phyloP scores from a whole-genome alignment of 257 asterid genomes.

The Primulina tabacum region DNA sequence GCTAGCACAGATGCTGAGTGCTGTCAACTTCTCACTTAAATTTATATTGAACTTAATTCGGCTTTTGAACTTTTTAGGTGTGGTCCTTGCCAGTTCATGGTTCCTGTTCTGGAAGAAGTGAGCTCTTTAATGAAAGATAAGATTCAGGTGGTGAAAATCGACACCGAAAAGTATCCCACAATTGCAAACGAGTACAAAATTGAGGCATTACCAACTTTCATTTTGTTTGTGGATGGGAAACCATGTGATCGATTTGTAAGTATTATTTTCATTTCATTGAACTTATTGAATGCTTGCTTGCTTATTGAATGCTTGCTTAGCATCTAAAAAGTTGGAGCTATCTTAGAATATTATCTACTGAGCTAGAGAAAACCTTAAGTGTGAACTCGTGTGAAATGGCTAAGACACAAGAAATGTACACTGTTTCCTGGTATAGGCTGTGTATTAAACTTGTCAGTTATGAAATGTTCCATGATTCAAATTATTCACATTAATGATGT shows the following conservation, averaged over 20 bases:
- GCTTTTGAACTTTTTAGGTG: conserved; percentile 58
- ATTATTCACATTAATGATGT: background rate
- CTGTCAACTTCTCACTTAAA: background rate
- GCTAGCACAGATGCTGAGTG: background rate
- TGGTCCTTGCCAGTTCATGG: conserved; percentile 97
- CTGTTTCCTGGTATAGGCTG: conserved; percentile 5
- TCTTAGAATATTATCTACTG: background rate
- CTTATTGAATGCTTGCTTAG: conserved; percentile 15
- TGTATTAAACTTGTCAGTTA: conserved; percentile 1
- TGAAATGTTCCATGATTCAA: conserved; percentile 7
- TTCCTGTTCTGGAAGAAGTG: conserved; percentile 78
- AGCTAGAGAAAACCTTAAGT: background rate
- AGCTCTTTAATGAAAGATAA: conserved; percentile 60
- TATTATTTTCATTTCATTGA: conserved; percentile 20
- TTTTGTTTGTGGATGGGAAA: conserved; percentile 82
- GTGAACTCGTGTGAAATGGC: background rate
- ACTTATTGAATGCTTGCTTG: conserved; percentile 14
- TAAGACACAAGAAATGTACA: conserved; percentile 1
- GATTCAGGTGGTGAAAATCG: conserved; percentile 83
- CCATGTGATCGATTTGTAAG: conserved; percentile 92
- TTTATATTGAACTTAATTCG: background rate
- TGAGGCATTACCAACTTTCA: conserved; percentile 90
- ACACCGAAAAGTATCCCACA: conserved; percentile 83
- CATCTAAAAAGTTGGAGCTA: background rate
- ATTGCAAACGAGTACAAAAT: conserved; percentile 75